Evolutionary conservation across 1,284 basidiomycete species (phyloP).

Genomic region (Athelia sp.): DNA sequence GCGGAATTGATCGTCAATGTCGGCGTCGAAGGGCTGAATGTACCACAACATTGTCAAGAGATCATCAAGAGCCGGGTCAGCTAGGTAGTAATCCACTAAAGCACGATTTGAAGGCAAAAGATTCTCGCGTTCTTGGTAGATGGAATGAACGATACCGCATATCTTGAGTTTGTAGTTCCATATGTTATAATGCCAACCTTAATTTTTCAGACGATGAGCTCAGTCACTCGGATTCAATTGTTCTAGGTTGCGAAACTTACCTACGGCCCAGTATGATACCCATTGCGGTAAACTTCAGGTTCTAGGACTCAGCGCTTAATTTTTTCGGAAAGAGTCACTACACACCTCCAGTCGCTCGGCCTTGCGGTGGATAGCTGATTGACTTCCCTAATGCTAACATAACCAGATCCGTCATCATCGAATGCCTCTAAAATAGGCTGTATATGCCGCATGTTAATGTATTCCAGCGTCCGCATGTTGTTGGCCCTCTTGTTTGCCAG

Average conservation of each 20-base stretch:
- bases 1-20: not conserved
- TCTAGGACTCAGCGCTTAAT: constrained; percentile 1
- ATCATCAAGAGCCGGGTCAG: not conserved
- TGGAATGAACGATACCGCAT: not conserved
- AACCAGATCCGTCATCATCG: constrained; percentile 36
- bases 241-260: constrained; percentile 16
- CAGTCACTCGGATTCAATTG: not conserved
- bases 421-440: constrained; percentile 20
- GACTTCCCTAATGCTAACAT: constrained; percentile 39
- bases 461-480: constrained; percentile 17
- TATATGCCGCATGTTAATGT: constrained; percentile 14
- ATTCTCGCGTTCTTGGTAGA: not conserved
- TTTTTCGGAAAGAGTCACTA: not conserved
- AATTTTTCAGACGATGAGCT: not conserved
- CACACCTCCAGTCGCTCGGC: constrained; percentile 28
- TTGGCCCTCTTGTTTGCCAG: constrained; percentile 1
- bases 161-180: not conserved
- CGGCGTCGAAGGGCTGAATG: not conserved
- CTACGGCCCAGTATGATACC: constrained; percentile 43
- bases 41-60: too few relatives aligned
- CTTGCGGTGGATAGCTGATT: constrained; percentile 34
- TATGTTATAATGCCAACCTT: not conserved
- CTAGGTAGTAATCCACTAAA: not conserved
- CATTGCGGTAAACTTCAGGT: constrained; percentile 33
- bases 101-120: not conserved